phyloP scores from a whole-genome alignment of 805 yeast genomes.

The Candida sanyiensis region DNA sequence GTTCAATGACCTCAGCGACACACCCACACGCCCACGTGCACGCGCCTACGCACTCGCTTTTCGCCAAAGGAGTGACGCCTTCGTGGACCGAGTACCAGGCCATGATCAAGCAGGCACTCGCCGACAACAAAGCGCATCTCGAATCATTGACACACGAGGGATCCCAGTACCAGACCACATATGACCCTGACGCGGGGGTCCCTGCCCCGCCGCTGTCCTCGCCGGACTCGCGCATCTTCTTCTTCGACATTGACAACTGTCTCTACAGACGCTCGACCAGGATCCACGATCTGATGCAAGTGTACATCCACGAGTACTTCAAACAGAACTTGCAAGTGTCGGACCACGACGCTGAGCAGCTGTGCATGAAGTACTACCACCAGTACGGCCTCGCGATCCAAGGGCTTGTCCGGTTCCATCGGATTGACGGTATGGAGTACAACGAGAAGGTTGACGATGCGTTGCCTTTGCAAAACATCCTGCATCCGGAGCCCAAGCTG shows the following conservation, averaged over 20 bases:
- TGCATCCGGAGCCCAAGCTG: conserved; percentile 53
- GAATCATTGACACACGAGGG: conserved; percentile 32
- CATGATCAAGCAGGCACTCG: conserved; percentile 15
- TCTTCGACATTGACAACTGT: conserved; percentile 93
- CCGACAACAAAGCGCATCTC: conserved; percentile 28
- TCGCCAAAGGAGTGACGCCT: background rate
- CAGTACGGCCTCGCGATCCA: conserved; percentile 91
- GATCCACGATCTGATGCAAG: conserved; percentile 86
- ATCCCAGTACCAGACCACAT: conserved; percentile 26
- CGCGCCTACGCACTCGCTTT: background rate
- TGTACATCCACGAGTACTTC: conserved; percentile 76
- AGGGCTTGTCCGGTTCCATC: conserved; percentile 62
- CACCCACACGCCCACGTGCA: background rate
- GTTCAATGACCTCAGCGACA: conserved; percentile 2
- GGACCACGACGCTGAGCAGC: conserved; percentile 65
- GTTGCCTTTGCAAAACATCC: conserved; percentile 74
- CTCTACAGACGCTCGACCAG: conserved; percentile 67
- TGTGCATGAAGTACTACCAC: conserved; percentile 73
- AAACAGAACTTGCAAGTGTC: conserved; percentile 52
- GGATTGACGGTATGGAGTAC: conserved; percentile 83
- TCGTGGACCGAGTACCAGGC: conserved; percentile 6
- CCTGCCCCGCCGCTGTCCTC: conserved; percentile 22
- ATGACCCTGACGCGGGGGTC: conserved; percentile 18
- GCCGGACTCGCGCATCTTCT: conserved; percentile 43
- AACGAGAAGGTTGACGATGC: conserved; percentile 89